Base-by-base conservation (phyloP, 1,139 yeast species). In the Candida labiduridarum region DNA sequence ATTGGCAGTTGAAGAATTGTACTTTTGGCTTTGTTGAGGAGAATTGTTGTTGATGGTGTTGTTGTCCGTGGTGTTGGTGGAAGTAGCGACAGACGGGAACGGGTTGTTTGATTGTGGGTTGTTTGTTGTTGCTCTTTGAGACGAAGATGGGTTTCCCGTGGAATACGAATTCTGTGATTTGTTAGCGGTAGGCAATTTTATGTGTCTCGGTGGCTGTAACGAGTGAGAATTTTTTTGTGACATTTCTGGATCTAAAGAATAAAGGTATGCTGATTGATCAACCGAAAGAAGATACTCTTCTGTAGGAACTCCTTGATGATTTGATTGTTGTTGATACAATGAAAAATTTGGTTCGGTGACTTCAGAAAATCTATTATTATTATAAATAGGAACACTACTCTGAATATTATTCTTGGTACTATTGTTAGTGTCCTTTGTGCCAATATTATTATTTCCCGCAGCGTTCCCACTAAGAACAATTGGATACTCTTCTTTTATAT, bases 121-220 rank as follows among this genome's bases (percentile, higher is more conserved):
- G 15, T n/a, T 40, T 11, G 33, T 22, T 41, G 35, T 25, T 22
- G 43, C 27, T n/a, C 45, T 27, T 38, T 10, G 34, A 41, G 33
- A 31, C 16, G 25, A 14, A 27, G 30, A 40, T 34, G 36, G n/a
- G 15, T 22, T 14, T 12, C 27, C 27, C 4, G 40, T 10, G 7
- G 40, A 36, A 36, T 9, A 25, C 2, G 12, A 25, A 19, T 38
- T 35, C 25, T 14, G 39, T 36, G 35, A 25, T 11, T 39, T 38
- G 30, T 38, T 38, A 4, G 41, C 27, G 7, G 31, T 19, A 19
- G 51, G 51, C 19, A 39, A 22, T 43, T 49, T 49, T 34, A 49
- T 46, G 27, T 43, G 48, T 40, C 43, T 46, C 35, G 51, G 51
- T 16, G 51, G 43, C 43, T 44, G 39, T 33, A 33, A 44, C 22